Evolutionary conservation across 345 rosid genomes (phyloP).

Genomic region (Camelina hispida): DNA sequence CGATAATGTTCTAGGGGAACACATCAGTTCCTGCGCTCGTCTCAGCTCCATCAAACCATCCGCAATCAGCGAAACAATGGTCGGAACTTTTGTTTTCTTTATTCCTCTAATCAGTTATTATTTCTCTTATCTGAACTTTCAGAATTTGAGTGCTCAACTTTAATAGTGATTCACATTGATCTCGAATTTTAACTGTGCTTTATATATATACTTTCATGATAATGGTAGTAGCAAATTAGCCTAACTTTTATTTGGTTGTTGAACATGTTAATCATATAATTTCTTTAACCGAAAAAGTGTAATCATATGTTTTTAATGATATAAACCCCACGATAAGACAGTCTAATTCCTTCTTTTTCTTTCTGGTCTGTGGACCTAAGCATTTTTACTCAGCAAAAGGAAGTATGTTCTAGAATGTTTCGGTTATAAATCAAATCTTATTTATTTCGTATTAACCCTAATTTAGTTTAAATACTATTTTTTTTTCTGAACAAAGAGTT

Average conservation of each 20-base stretch:
- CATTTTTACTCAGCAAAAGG: too few relatives aligned
- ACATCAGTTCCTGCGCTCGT: constrained; percentile 26
- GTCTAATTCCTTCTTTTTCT: not conserved
- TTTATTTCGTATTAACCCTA: too few relatives aligned
- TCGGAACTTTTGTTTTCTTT: constrained; percentile 6
- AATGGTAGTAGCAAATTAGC: not conserved
- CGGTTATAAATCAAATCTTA: too few relatives aligned
- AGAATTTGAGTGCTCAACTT: not conserved
- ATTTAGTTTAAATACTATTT: too few relatives aligned
- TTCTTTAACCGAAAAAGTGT: not conserved
- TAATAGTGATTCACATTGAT: not conserved
- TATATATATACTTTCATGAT: not conserved
- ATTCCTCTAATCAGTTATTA: not conserved
- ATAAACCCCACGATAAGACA: not conserved
- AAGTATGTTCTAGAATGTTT: too few relatives aligned
- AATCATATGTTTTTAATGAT: not conserved
- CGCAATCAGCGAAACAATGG: constrained; percentile 40
- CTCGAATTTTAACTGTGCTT: not conserved
- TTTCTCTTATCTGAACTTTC: not conserved
- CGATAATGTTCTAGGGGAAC: constrained; percentile 21
- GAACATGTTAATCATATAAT: not conserved
- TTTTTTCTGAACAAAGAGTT: too few relatives aligned
- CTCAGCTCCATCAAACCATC: constrained; percentile 30
- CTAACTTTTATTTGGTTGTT: not conserved
- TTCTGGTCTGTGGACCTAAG: not conserved